Conservation (phyloP, 2,329 filamentous ascomycete genomes). For the Hymenotorrendiella dingleyae region DNA sequence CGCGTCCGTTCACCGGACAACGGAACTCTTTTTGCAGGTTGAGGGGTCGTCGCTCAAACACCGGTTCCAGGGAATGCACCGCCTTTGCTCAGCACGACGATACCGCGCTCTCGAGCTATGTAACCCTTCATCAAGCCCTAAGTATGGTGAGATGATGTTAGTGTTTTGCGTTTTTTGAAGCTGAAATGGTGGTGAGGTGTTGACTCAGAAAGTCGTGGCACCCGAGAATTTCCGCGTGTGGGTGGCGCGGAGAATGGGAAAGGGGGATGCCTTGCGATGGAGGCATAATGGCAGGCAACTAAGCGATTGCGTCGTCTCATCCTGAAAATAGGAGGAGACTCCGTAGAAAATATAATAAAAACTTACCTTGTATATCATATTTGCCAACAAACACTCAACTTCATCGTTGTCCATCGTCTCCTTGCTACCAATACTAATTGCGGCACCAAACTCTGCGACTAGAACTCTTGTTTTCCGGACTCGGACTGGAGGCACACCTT, state of each 20-base stretch:
- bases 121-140: slow-evolving; percentile 80
- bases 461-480: slow-evolving; percentile 72
- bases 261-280: slow-evolving; percentile 11
- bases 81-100: slow-evolving; percentile 87
- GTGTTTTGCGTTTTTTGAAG: neutral
- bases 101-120: slow-evolving; percentile 83
- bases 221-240: slow-evolving; percentile 9
- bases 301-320: neutral
- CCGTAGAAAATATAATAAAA: slow-evolving; percentile 2
- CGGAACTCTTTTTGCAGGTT: no score
- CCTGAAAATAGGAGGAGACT: no score
- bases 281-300: slow-evolving; percentile 2
- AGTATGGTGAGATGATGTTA: slow-evolving; percentile 4
- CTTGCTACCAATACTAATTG: slow-evolving; percentile 65
- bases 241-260: slow-evolving; percentile 7
- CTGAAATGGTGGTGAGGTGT: no score
- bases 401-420: slow-evolving; percentile 77
- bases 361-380: slow-evolving; percentile 95
- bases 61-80: slow-evolving; percentile 92
- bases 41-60: slow-evolving; percentile 36
- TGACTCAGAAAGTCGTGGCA: slow-evolving; percentile 8
- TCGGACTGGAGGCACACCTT: slow-evolving; percentile 54
- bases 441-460: slow-evolving; percentile 77
- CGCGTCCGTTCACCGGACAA: slow-evolving; percentile 5
- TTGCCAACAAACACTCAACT: slow-evolving; percentile 89